phyloP scores from a whole-genome alignment of 1,284 basidiomycete genomes.

The Phellinidium pouzarii region DNA sequence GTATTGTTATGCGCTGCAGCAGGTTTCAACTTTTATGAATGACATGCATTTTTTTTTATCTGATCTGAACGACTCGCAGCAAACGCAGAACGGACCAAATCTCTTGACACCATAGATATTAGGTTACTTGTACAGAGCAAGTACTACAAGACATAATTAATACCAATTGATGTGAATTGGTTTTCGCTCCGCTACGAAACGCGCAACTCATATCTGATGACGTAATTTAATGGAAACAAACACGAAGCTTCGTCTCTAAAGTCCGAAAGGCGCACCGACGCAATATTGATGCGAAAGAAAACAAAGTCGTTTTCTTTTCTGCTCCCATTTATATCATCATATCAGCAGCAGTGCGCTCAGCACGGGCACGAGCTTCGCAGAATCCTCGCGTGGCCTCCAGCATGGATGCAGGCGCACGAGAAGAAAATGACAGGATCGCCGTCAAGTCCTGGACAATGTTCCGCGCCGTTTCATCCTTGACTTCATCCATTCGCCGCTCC shows the following conservation, averaged over 20 bases:
- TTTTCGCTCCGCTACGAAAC: neutral
- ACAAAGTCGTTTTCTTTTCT: neutral
- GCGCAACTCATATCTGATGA: too few relatives aligned
- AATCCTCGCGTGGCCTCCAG: slow-evolving; percentile 8
- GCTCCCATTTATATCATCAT: neutral
- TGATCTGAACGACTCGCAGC: too few relatives aligned
- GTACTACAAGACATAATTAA: neutral
- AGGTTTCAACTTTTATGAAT: neutral
- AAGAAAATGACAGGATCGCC: slow-evolving; percentile 3
- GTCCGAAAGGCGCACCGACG: neutral
- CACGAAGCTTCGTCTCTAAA: neutral
- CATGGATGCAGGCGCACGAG: slow-evolving; percentile 7
- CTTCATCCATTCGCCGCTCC: slow-evolving; percentile 2
- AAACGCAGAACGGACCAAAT: too few relatives aligned
- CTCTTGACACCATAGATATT: too few relatives aligned
- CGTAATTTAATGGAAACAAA: neutral
- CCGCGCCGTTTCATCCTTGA: slow-evolving; percentile 9
- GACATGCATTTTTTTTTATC: neutral
- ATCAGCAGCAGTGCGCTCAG: slow-evolving; percentile 4
- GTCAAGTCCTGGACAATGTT: slow-evolving; percentile 5
- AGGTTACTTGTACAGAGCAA: too few relatives aligned
- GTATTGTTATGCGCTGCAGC: neutral
- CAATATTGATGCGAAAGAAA: neutral
- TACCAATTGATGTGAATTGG: neutral
- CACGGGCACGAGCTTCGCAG: slow-evolving; percentile 8